Evolutionary conservation across 1,139 yeast species (phyloP).

Genomic region (Yamadazyma dendronema): DNA sequence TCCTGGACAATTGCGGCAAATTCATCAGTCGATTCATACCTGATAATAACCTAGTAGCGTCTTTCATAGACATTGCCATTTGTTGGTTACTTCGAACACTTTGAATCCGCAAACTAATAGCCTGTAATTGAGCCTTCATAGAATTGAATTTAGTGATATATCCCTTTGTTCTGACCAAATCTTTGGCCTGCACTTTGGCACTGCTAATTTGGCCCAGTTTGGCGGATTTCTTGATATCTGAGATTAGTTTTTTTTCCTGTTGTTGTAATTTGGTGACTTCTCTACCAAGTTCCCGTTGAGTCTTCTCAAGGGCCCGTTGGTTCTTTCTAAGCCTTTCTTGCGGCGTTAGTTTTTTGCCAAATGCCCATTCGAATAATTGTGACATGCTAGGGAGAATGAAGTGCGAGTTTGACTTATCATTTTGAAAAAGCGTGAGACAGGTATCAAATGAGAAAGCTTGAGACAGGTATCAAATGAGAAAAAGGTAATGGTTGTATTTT

Average conservation of each 20-base stretch:
- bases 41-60: conserved; percentile 83
- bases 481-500: too few species aligned
- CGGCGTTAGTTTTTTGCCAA: conserved; percentile 91
- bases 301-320: conserved; percentile 89
- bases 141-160: conserved; percentile 84
- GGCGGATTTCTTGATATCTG: conserved; percentile 88
- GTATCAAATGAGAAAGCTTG: too few species aligned
- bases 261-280: conserved; percentile 82
- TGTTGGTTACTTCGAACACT: conserved; percentile 90
- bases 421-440: too few species aligned
- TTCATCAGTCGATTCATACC: conserved; percentile 91
- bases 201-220: conserved; percentile 86
- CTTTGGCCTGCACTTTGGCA: conserved; percentile 93
- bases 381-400: conserved; percentile 22
- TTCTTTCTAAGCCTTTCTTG: conserved; percentile 93
- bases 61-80: conserved; percentile 93
- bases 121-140: conserved; percentile 95
- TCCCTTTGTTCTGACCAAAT: conserved; percentile 80
- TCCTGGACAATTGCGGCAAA: conserved; percentile 80
- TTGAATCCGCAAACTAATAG: conserved; percentile 86
- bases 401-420: too few species aligned
- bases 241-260: conserved; percentile 84
- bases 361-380: conserved; percentile 87
- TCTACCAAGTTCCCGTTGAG: conserved; percentile 88
- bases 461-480: too few species aligned